These are phyloP conservation scores for Tephrocybe sp. DNA, from an alignment of 768 basidiomycete genomes.

Conservation along the genomic window DNA sequence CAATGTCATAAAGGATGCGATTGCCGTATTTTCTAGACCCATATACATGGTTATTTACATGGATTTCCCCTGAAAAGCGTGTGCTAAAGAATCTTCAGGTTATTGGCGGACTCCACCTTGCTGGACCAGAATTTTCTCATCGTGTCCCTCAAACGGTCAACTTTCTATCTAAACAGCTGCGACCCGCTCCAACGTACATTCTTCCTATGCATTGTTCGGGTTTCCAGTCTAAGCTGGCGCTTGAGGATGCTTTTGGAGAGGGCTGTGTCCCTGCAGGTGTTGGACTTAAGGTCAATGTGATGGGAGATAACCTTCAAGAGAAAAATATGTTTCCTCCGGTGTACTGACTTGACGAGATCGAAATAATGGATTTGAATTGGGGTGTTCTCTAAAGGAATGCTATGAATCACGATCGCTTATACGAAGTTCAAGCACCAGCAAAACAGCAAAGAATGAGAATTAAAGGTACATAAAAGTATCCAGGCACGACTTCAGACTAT, in stretches of 20 bases:
- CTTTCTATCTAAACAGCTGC: conserved; percentile 59
- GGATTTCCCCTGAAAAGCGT: background rate
- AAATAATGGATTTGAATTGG: no score
- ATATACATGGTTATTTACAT: conserved; percentile 62
- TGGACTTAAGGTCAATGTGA: conserved; percentile 61
- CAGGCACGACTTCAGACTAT: no score
- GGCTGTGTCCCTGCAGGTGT: conserved; percentile 78
- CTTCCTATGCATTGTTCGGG: conserved; percentile 88
- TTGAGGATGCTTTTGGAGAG: conserved; percentile 68
- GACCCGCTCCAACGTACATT: conserved; percentile 65
- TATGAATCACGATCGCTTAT: no score
- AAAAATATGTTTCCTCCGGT: conserved; percentile 29
- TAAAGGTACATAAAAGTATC: conserved; percentile 17
- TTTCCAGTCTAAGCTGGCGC: conserved; percentile 69
- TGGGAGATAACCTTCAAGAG: conserved; percentile 45
- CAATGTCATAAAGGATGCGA: conserved; percentile 75
- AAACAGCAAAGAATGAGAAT: conserved; percentile 6
- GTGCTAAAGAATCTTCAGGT: conserved; percentile 37
- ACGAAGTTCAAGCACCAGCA: no score
- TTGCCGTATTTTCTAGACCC: conserved; percentile 58
- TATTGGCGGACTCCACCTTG: conserved; percentile 83
- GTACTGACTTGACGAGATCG: conserved; percentile 17
- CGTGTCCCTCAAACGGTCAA: conserved; percentile 70
- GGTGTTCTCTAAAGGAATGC: background rate
- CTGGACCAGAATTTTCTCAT: conserved; percentile 57